Base-by-base conservation (phyloP, 148 eudicot species). In the Persicaria maculosa region DNA sequence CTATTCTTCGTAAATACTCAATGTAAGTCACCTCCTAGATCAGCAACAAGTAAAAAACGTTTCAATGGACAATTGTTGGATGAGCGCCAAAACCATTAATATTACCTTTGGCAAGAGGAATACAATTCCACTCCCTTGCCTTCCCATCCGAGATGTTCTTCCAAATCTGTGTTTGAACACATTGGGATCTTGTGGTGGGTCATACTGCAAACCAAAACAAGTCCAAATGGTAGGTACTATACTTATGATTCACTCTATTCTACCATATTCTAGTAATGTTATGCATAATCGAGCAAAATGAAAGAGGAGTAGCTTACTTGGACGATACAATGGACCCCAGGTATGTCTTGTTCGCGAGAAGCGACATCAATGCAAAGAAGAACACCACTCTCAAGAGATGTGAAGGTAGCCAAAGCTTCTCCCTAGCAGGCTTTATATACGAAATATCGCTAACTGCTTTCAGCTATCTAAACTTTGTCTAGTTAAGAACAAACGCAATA, bases 341-440 rank as follows among this genome's bases (percentile, higher is more conserved):
- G 97, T 78, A 94, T 94, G 83, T 94, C 98, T 71, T 90, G 89
- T 71, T 97, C 98, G 68, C 98, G 98, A 62, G 98, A 97, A 75
- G 97, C 98, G 73, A 94, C 98, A 86, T 94, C 98, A 82, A 96
- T 92, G 78, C 98, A 94, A 57, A 94, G 89, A 87, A 94, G 98
- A 84, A 80, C 77, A 68, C 92, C 97, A 78, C 86, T 86, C 65
- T 89, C 81, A 72, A 90, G 92, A 76, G 85, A 81, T 20, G 89
- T 94, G 82, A 94, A 94, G 43, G 89, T 83, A 61, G 90, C 88
- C 74, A 92, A 79, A 17, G 93, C 98, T 80, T 94, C 79, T 88
- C 93, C 84, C 98, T 94, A 25, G 83, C 89, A 67, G 77, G 75
- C 98, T 94, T 75, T 68, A 62, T 25, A 53, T 6, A 77, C 50